Conservation (phyloP, 75 land plant species). For the Selaginella tamariscina region DNA sequence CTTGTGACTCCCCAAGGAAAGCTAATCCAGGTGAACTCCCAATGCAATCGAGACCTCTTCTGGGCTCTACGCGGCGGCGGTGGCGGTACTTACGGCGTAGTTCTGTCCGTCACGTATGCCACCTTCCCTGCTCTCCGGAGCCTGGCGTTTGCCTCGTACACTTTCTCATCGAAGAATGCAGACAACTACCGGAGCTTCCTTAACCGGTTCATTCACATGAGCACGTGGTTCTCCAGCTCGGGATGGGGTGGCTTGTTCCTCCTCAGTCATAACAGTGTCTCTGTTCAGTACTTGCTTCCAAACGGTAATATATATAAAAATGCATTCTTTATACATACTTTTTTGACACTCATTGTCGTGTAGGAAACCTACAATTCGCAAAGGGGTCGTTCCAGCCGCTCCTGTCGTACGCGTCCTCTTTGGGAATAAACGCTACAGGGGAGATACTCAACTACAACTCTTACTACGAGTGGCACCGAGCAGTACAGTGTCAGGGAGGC, state of each 20-base stretch:
- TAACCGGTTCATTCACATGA: not conserved
- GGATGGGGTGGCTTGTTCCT: conserved; percentile 6
- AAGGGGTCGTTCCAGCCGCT: not conserved
- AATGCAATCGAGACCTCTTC: not conserved
- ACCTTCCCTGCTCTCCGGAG: not conserved
- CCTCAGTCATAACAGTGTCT: not conserved
- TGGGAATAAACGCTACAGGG: not conserved
- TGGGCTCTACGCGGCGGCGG: conserved; percentile 8
- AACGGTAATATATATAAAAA: not conserved
- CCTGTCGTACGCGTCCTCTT: not conserved
- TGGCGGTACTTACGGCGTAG: conserved; percentile 6
- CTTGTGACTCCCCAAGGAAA: conserved; percentile 5
- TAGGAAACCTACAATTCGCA: not conserved
- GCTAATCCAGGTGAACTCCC: not conserved
- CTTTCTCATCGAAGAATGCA: not conserved
- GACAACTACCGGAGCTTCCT: not conserved
- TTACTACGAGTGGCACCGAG: not conserved
- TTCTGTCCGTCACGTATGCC: conserved; percentile 1
- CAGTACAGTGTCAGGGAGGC: not conserved
- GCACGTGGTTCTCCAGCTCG: not conserved
- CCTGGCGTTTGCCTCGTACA: conserved; percentile 5
- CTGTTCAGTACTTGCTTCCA: not conserved
- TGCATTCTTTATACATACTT: no score
- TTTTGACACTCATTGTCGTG: no score
- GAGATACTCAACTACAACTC: not conserved